Base-by-base conservation (phyloP, 495 filamentous ascomycete genomes). In the Penicillium bovifimosum region DNA sequence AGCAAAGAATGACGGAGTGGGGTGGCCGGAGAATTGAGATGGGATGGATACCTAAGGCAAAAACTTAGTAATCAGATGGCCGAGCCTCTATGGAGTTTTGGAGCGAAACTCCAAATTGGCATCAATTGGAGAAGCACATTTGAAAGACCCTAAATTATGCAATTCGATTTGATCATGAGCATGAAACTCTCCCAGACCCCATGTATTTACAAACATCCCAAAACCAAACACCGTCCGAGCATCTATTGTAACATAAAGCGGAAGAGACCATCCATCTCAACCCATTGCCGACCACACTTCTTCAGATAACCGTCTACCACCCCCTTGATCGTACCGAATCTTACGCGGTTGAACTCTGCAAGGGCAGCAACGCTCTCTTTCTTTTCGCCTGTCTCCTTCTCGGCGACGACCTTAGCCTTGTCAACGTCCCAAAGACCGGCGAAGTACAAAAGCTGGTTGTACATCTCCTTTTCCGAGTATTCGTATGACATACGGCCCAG, bases 401-500 rank as follows among this genome's bases (percentile, higher is more conserved):
- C 68, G 13, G 64, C 75, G 38, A 76, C 76, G 24, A 59, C 63
- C 59, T 80, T 82, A 33, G 86, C 87, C 73, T 87, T 89, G 20
- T 96, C 90, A 26, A 95, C 89, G 70, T 98, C 91, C 77, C 87
- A 98, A 54, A 96, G 69, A 20, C 80, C 76, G 24, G 84, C 77
- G 63, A 92, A 91, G 75, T 95, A 98, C 34, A 96, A 66, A 34
- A 98, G 76, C 74, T 98, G 93, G 69, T 93, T 96, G 70, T 96
- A 97, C 53, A 97, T 75, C 60, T 81, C 86, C 68, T 89, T 87
- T 77, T 96, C 91, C n/a, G 77, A 76, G 57, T 85, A 86, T 75
- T 95, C 91, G 59, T 88, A 97, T 24, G 76, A 69, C 93, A 97
- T 97, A 11, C 82, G 76, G 3, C 95, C 95, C n/a, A 80, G 69